Conservation (phyloP, 495 filamentous ascomycete genomes). For the Podospora pseudopauciseta region DNA sequence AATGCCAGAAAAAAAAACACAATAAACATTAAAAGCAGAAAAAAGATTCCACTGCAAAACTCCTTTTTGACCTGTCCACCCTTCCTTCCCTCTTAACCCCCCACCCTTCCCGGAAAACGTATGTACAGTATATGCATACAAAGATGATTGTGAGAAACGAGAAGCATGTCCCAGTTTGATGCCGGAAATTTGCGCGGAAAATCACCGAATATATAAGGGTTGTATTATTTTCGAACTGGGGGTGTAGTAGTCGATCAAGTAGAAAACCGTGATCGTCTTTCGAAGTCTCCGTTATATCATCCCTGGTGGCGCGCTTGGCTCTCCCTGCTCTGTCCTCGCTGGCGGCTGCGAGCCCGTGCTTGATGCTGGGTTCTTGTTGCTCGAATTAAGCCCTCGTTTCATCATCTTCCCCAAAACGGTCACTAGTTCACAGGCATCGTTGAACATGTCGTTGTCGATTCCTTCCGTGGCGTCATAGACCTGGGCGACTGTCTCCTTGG, state of each 20-base stretch:
- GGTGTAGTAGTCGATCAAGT: neutral
- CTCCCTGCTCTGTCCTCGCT: conserved; percentile 20
- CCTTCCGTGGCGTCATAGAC: conserved; percentile 87
- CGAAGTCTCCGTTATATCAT: conserved; percentile 26
- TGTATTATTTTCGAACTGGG: neutral
- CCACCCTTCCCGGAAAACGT: neutral
- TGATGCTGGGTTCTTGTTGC: conserved; percentile 27
- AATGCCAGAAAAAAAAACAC: conserved; percentile 12
- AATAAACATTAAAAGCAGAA: neutral
- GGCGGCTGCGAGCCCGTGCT: conserved; percentile 28
- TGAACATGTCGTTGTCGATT: conserved; percentile 87
- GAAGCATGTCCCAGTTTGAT: neutral
- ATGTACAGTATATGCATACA: conserved; percentile 8
- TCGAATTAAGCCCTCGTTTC: conserved; percentile 56
- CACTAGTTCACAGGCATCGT: conserved; percentile 72
- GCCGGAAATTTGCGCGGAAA: neutral
- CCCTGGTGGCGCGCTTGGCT: conserved; percentile 24
- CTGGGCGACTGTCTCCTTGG: conserved; percentile 78
- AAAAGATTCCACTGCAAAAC: neutral
- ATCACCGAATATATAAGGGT: conserved; percentile 1
- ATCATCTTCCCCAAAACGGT: conserved; percentile 72
- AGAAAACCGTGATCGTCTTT: neutral
- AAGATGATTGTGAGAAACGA: neutral
- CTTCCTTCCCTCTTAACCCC: neutral
- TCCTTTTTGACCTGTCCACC: neutral